Conservation (phyloP, 208 protist genomes). For the Trypanosoma mega region DNA sequence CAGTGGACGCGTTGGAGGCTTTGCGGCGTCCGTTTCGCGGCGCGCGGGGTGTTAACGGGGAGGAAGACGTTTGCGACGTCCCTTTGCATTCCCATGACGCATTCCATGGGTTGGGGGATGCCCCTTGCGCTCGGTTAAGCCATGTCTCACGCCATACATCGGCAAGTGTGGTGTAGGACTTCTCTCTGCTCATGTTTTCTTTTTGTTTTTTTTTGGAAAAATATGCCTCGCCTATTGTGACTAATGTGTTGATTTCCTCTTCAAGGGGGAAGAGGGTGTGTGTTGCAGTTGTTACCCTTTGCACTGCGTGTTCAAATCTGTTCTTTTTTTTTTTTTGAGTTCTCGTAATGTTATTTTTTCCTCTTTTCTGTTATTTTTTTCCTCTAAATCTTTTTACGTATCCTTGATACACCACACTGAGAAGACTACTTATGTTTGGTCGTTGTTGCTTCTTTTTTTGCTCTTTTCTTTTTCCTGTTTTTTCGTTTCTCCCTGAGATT, state of each 20-base stretch:
- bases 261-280: too few relatives aligned
- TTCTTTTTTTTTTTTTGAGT: background rate
- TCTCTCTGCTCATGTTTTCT: background rate
- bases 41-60: too few relatives aligned
- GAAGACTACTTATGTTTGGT: background rate
- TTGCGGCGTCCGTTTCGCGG: too few relatives aligned
- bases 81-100: too few relatives aligned
- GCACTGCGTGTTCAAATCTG: background rate
- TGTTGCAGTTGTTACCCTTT: too few relatives aligned
- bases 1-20: too few relatives aligned
- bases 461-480: too few relatives aligned
- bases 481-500: too few relatives aligned
- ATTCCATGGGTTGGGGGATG: too few relatives aligned
- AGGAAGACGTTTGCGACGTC: too few relatives aligned
- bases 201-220: background rate
- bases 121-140: background rate
- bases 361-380: constrained; percentile 5
- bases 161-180: constrained; percentile 1
- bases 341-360: constrained; percentile 3
- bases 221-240: too few relatives aligned
- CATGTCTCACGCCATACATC: constrained; percentile 3
- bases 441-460: background rate
- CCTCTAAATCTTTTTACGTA: background rate
- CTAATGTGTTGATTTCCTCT: too few relatives aligned
- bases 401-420: background rate